phyloP scores from a whole-genome alignment of 108 stramenopile species.

The Skeletonema tropicum region DNA sequence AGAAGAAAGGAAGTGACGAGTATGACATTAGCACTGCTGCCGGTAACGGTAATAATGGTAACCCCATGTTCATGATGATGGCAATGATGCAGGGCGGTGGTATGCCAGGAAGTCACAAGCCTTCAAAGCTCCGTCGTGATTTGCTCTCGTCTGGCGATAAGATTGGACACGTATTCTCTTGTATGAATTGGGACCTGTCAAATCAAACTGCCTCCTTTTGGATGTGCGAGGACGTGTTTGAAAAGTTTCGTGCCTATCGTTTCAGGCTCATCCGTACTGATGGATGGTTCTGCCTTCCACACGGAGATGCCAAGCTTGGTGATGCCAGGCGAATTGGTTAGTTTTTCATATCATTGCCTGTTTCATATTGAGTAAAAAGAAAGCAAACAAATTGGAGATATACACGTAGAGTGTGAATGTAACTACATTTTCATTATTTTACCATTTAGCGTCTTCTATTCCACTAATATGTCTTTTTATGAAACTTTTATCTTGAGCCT shows the following conservation, averaged over 20 bases:
- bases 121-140: constrained; percentile 18
- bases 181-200: constrained; percentile 20
- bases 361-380: too few relatives aligned
- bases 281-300: constrained; percentile 32
- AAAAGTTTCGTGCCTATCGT: constrained; percentile 7
- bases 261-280: constrained; percentile 27
- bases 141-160: constrained; percentile 9
- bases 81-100: constrained; percentile 16
- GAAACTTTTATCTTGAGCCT: constrained; percentile 23
- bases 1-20: not conserved
- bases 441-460: not conserved
- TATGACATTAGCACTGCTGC: constrained; percentile 6
- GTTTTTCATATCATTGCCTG: too few relatives aligned
- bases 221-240: constrained; percentile 33
- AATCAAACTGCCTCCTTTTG: constrained; percentile 29
- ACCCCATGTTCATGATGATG: constrained; percentile 9
- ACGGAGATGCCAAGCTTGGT: constrained; percentile 24
- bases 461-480: constrained; percentile 1
- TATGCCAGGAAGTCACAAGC: constrained; percentile 1
- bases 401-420: not conserved
- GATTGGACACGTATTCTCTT: constrained; percentile 31
- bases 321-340: constrained; percentile 7
- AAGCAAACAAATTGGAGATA: too few relatives aligned
- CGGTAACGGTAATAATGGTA: not conserved
- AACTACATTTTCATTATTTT: not conserved